phyloP scores from a whole-genome alignment of 306 rosid genomes.

The Sechiopsis laciniata region DNA sequence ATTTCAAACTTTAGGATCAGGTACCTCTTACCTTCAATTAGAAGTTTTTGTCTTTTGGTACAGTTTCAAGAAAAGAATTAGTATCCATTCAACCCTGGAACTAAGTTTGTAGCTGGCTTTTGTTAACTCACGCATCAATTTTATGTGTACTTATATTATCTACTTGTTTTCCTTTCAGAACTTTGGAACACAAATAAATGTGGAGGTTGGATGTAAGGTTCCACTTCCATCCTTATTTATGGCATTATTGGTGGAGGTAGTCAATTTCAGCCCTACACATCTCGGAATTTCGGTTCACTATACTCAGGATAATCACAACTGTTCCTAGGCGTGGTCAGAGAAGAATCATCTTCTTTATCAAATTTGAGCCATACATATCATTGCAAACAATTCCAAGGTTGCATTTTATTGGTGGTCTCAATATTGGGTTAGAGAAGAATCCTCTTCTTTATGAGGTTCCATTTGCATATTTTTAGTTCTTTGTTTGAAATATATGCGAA shows the following conservation, averaged over 20 bases:
- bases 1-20: too few relatives aligned
- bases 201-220: not conserved
- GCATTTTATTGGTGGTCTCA: not conserved
- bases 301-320: too few relatives aligned
- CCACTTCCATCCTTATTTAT: slow-evolving; percentile 3
- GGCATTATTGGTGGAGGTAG: slow-evolving; percentile 7
- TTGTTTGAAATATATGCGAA: not conserved
- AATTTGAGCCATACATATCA: not conserved
- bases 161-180: not conserved
- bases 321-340: too few relatives aligned
- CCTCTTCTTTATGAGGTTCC: too few relatives aligned
- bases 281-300: too few relatives aligned
- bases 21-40: too few relatives aligned
- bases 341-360: too few relatives aligned
- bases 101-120: not conserved
- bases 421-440: too few relatives aligned
- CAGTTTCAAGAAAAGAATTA: not conserved
- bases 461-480: not conserved
- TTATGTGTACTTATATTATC: not conserved
- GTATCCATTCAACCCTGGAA: not conserved
- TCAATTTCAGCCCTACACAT: not conserved
- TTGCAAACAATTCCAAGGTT: not conserved
- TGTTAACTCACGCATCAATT: not conserved
- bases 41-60: not conserved
- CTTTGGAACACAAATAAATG: not conserved